These are phyloP conservation scores for Fomes fomentarius DNA, from an alignment of 1,284 basidiomycete species.

Conservation along the genomic window DNA sequence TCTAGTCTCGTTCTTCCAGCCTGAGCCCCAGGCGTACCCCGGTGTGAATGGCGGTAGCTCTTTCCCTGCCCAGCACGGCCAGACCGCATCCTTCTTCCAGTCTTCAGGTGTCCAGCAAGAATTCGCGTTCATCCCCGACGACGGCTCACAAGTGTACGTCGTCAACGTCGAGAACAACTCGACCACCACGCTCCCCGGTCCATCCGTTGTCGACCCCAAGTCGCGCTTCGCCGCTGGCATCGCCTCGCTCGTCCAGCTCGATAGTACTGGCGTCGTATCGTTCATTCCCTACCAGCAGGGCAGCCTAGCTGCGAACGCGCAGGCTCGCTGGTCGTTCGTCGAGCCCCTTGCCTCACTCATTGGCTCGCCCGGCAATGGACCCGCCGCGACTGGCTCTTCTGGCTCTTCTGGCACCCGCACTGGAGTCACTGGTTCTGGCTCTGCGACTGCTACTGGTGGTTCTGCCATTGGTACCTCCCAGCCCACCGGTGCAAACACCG, in stretches of 20 bases:
- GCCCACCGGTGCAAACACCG: neutral
- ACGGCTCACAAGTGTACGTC: slow-evolving; percentile 78
- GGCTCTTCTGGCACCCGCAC: slow-evolving; percentile 23
- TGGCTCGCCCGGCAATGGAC: too few species aligned
- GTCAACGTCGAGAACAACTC: slow-evolving; percentile 82
- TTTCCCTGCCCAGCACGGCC: slow-evolving; percentile 79
- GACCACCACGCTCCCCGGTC: slow-evolving; percentile 73
- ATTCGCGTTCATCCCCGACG: slow-evolving; percentile 85
- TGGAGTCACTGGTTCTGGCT: slow-evolving; percentile 5
- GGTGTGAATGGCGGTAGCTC: slow-evolving; percentile 42
- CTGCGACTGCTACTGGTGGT: slow-evolving; percentile 11
- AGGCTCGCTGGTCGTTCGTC: slow-evolving; percentile 54
- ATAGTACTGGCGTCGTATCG: slow-evolving; percentile 65
- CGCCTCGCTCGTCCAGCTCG: slow-evolving; percentile 76
- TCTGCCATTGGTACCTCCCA: neutral
- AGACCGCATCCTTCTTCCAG: slow-evolving; percentile 79
- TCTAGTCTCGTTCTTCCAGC: slow-evolving; percentile 86
- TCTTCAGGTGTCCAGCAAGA: slow-evolving; percentile 70
- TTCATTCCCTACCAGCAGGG: slow-evolving; percentile 67
- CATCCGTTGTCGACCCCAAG: slow-evolving; percentile 63
- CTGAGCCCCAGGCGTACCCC: slow-evolving; percentile 68
- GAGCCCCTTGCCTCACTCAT: slow-evolving; percentile 28
- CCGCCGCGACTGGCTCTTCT: slow-evolving; percentile 29
- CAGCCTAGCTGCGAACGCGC: slow-evolving; percentile 46
- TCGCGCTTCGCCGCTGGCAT: slow-evolving; percentile 78